These are phyloP conservation scores for Cubamyces lactineus DNA, from an alignment of 768 basidiomycete genomes.

Conservation along the genomic window DNA sequence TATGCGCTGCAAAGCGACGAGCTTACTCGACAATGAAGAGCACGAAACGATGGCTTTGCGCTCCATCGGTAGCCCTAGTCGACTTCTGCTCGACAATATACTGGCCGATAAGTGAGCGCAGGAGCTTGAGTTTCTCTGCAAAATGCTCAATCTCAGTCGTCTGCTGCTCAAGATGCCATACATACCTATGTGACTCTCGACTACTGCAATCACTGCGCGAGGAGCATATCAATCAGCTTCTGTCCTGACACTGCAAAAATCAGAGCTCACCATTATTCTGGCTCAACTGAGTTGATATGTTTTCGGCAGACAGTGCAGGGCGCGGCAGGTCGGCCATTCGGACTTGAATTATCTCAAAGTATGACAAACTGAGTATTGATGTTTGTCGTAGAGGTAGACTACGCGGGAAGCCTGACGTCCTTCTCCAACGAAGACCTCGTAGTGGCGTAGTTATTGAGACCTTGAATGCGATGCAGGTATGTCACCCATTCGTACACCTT, in stretches of 20 bases:
- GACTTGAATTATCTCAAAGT: background rate
- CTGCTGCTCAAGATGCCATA: too few relatives aligned
- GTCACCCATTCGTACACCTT: too few relatives aligned
- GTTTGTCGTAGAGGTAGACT: too few relatives aligned
- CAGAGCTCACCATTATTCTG: constrained; percentile 9
- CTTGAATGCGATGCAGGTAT: too few relatives aligned
- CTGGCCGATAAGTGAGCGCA: constrained; percentile 7
- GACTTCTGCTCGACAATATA: constrained; percentile 10
- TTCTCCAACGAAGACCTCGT: too few relatives aligned
- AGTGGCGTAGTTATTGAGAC: too few relatives aligned
- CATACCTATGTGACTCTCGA: constrained; percentile 17
- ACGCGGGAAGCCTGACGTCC: too few relatives aligned
- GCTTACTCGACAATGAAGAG: constrained; percentile 26
- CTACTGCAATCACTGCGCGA: constrained; percentile 13
- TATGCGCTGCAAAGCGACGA: background rate
- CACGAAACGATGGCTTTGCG: constrained; percentile 14
- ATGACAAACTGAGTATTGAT: background rate
- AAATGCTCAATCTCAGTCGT: background rate
- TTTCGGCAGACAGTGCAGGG: background rate
- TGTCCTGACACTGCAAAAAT: too few relatives aligned
- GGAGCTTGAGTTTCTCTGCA: constrained; percentile 20
- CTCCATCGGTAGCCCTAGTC: background rate
- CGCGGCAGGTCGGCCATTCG: background rate
- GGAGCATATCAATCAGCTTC: too few relatives aligned
- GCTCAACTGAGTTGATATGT: background rate